Base-by-base conservation (phyloP, 2,329 filamentous ascomycete species). In the Geoglossum cookeanum region DNA sequence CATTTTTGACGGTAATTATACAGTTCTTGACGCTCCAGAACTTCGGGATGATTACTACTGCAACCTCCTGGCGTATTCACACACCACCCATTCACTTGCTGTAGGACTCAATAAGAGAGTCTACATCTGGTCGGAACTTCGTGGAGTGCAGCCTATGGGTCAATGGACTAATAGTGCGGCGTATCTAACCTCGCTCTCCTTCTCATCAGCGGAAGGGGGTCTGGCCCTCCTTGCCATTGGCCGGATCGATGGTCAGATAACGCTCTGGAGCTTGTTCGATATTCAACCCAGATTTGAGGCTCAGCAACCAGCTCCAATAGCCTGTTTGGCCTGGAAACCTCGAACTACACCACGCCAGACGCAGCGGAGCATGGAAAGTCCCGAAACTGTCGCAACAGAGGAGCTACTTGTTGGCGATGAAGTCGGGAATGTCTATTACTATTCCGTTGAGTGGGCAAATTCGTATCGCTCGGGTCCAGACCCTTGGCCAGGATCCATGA, bases 41-140 rank as follows among this genome's bases (percentile, higher is more conserved):
- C 74, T 97, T n/a, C 81, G 88, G 58, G 89, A 97, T 64, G 91
- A 98, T 68, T 98, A 90, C 68, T 98, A 98, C 68, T 96, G 89
- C 70, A 92, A 90, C 0, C 77, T 90, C 1, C 75, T 98, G 57
- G 88, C 92, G 8, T 97, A 95, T 68, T 94, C 85, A 0, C 69
- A 77, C 45, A 85, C 79, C 6, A 78, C 81, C 55, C 79, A 85
- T 56, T 86, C 84, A 13, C 76, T 98, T 15, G 91, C 88, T 17
- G 87, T 97, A 17, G 91, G 87, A 0, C 75, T 97, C 13, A 84
- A 83, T 0, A 81, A 83, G 57, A 75, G 82, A 39, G 78, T 98
- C 3, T 96, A 94, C 67, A 79, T 87, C 4, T 98, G 91, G 92
- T 91, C 88, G 0, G 90, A 97, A 66, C 69, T 73, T 37, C 72